Conservation (phyloP, 1,284 basidiomycete genomes). For the Neolentinus lepideus region DNA sequence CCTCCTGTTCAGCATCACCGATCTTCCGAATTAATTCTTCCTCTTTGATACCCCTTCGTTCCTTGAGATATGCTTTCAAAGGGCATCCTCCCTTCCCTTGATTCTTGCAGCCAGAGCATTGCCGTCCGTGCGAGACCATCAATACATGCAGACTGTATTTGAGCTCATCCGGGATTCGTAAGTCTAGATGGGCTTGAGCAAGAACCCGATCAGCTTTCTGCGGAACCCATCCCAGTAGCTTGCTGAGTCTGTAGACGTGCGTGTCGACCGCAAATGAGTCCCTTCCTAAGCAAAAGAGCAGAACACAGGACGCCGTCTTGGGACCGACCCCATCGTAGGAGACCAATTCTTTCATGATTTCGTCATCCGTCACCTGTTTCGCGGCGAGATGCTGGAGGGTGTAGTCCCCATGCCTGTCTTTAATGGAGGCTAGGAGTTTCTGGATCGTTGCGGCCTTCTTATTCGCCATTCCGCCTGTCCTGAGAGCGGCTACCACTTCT, state of each 20-base stretch:
- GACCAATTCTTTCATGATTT: conserved; percentile 65
- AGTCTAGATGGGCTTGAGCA: conserved; percentile 66
- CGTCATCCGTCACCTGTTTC: conserved; percentile 42
- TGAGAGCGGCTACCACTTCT: conserved; percentile 54
- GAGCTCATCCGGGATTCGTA: conserved; percentile 50
- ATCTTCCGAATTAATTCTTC: neutral
- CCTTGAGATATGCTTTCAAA: neutral
- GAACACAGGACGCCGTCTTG: conserved; percentile 74
- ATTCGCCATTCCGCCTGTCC: conserved; percentile 66
- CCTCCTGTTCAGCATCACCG: neutral
- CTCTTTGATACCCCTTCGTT: neutral
- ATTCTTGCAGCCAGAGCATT: conserved; percentile 45
- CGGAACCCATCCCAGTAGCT: conserved; percentile 66
- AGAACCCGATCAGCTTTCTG: conserved; percentile 53
- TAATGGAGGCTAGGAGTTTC: conserved; percentile 42
- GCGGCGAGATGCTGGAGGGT: conserved; percentile 51
- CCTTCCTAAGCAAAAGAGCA: conserved; percentile 70
- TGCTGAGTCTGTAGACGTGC: conserved; percentile 62
- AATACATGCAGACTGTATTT: conserved; percentile 71
- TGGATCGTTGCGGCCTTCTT: conserved; percentile 70
- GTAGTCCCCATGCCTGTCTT: conserved; percentile 46
- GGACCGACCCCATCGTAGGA: conserved; percentile 67
- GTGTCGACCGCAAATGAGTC: conserved; percentile 78
- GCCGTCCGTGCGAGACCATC: conserved; percentile 58
- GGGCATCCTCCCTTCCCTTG: conserved; percentile 1